A percentile compares a stretch with the other conserved stretches of the same genome.
Conservation (phyloP, 2,329 filamentous ascomycete species). For the Neoarthrinium moseri region DNA sequence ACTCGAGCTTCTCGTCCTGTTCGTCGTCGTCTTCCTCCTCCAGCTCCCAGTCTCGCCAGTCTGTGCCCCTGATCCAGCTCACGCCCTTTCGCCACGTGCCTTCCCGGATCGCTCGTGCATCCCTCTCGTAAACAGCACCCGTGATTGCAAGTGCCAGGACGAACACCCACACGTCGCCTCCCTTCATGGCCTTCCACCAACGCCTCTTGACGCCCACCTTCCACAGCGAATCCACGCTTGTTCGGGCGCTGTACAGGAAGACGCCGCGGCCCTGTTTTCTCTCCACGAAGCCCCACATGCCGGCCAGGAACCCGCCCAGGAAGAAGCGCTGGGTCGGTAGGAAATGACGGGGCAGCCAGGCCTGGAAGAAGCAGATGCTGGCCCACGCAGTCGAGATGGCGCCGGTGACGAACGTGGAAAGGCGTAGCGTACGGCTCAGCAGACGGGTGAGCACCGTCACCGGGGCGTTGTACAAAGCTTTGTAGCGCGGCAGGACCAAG, state of each 20-base stretch:
- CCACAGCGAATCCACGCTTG: conserved; percentile 83
- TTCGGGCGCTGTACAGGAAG: conserved; percentile 76
- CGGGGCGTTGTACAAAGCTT: conserved; percentile 67
- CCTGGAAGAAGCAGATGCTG: conserved; percentile 84
- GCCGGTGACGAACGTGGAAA: conserved; percentile 76
- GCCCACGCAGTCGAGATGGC: conserved; percentile 88
- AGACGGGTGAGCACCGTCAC: conserved; percentile 65
- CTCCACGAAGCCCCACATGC: conserved; percentile 81
- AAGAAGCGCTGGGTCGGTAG: conserved; percentile 86
- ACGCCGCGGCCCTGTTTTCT: conserved; percentile 61
- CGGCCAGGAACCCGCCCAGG: conserved; percentile 81
- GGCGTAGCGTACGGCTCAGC: conserved; percentile 67
- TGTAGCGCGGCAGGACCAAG: conserved; percentile 68
- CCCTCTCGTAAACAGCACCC: conserved; percentile 73
- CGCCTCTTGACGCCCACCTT: conserved; percentile 90
- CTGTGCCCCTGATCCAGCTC: conserved; percentile 72
- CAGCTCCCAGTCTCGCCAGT: conserved; percentile 66
- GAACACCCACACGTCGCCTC: conserved; percentile 84
- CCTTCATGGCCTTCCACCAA: conserved; percentile 80
- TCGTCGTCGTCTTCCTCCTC: conserved; percentile 50
- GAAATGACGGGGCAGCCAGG: conserved; percentile 69
- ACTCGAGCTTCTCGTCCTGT: conserved; percentile 12
- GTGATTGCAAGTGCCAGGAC: conserved; percentile 75
- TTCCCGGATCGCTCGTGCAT: conserved; percentile 67
- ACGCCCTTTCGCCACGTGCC: conserved; percentile 68